Percentiles rank a stretch among this genome's conserved stretches.
Evolutionary conservation across 2,329 filamentous ascomycete species (phyloP).

Genomic region (Niveomyces coronatus): DNA sequence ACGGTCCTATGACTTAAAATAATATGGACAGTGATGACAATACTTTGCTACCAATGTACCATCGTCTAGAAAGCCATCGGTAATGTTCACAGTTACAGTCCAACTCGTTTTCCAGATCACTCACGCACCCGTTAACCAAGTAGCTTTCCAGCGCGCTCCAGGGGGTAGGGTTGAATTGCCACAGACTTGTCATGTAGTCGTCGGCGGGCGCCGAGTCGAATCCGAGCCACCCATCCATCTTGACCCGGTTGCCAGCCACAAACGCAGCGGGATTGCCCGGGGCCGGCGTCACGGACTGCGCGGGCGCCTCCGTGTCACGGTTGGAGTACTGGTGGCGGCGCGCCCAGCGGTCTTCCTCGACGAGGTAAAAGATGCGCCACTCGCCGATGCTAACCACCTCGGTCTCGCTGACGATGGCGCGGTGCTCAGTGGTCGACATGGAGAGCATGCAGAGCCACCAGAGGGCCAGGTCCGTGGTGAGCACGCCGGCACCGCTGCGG

Average conservation of each 20-base stretch:
- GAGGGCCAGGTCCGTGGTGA: neutral
- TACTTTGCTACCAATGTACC: too few species aligned
- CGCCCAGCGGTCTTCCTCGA: neutral
- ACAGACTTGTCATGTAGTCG: too few species aligned
- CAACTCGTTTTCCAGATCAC: too few species aligned
- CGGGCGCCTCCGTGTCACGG: neutral
- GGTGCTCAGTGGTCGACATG: neutral
- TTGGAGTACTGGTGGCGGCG: neutral
- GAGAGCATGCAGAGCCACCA: neutral
- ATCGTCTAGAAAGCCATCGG: too few species aligned
- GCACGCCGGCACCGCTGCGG: neutral
- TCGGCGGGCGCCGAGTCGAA: neutral
- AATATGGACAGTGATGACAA: too few species aligned
- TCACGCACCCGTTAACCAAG: too few species aligned
- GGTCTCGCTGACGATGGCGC: neutral
- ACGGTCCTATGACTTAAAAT: too few species aligned
- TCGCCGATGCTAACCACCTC: neutral
- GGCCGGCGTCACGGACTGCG: neutral
- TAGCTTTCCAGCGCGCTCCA: too few species aligned
- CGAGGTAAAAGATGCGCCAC: neutral
- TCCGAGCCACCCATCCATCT: too few species aligned
- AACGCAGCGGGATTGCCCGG: neutral
- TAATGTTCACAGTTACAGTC: too few species aligned
- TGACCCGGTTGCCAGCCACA: too few species aligned
- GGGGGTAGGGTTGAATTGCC: too few species aligned